phyloP scores from a whole-genome alignment of 768 basidiomycete genomes.

The Lactarius hatsudake region DNA sequence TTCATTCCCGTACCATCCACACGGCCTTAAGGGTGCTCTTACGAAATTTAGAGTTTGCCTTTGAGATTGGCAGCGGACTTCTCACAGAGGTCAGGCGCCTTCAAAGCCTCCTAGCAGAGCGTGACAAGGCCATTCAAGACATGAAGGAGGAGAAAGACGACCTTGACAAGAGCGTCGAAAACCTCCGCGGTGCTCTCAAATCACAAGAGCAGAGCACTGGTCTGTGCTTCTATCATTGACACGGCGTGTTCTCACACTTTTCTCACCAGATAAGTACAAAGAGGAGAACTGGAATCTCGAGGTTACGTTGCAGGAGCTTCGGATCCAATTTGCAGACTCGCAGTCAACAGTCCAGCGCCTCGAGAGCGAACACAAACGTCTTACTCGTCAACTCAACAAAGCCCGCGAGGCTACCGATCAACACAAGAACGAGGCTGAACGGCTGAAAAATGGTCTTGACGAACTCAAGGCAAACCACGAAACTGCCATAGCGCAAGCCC shows the following conservation, averaged over 20 bases:
- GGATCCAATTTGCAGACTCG: constrained; percentile 61
- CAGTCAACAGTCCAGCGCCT: constrained; percentile 65
- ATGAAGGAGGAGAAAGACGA: constrained; percentile 92
- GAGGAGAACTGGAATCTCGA: constrained; percentile 99
- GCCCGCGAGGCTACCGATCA: constrained; percentile 76
- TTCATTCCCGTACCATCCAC: neutral
- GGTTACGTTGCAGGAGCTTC: constrained; percentile 85
- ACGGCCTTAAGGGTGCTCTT: neutral
- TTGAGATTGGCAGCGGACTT: constrained; percentile 93
- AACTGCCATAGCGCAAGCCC: constrained; percentile 88
- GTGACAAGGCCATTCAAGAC: constrained; percentile 89
- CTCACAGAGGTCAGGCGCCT: constrained; percentile 89
- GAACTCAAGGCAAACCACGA: constrained; percentile 90
- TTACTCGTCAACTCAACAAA: constrained; percentile 68
- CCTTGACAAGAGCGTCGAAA: constrained; percentile 75
- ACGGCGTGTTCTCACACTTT: neutral
- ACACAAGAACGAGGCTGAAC: constrained; percentile 84
- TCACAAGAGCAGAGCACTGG: constrained; percentile 81
- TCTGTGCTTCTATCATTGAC: constrained; percentile 36
- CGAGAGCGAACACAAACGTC: constrained; percentile 80
- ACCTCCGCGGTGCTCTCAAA: constrained; percentile 66
- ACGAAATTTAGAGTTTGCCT: constrained; percentile 78
- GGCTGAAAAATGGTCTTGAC: constrained; percentile 57
- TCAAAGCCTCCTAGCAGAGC: constrained; percentile 85
- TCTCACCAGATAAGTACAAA: constrained; percentile 77